Conservation (phyloP, 2,329 filamentous ascomycete genomes). For the Aspergillus sp. region DNA sequence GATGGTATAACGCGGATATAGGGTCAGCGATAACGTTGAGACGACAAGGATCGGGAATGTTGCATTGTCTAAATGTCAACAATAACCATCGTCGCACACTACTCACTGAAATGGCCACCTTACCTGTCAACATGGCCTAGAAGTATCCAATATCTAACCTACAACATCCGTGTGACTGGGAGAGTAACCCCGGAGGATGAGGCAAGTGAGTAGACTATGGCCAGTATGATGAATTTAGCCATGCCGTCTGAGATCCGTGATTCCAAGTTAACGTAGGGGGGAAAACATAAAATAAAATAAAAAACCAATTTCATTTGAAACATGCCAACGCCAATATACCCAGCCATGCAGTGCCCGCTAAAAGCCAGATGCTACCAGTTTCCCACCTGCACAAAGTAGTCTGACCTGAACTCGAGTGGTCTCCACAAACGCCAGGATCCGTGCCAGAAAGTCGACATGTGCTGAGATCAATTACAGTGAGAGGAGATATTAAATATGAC, state of each 20-base stretch:
- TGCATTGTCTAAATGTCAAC: neutral
- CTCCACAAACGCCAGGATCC: neutral
- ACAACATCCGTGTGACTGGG: neutral
- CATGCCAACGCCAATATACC: too few relatives aligned
- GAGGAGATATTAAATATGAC: neutral
- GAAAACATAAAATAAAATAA: too few relatives aligned
- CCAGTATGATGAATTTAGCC: neutral
- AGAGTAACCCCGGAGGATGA: neutral
- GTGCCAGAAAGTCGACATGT: neutral
- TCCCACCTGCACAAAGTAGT: neutral
- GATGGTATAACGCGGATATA: constrained; percentile 73
- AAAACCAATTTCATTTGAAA: too few relatives aligned
- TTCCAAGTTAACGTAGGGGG: too few relatives aligned
- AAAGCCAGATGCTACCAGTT: neutral
- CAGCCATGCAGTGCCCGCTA: neutral
- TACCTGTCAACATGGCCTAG: neutral
- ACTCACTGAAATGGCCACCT: neutral
- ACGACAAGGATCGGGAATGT: constrained; percentile 27
- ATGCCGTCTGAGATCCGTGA: neutral
- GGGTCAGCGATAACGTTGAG: constrained; percentile 62
- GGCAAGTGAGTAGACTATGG: neutral
- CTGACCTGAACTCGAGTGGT: neutral
- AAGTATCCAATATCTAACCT: neutral
- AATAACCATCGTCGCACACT: neutral
- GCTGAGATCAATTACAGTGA: neutral